Conservation (phyloP, 2,329 filamentous ascomycete genomes). For the Aspergillus sp. region DNA sequence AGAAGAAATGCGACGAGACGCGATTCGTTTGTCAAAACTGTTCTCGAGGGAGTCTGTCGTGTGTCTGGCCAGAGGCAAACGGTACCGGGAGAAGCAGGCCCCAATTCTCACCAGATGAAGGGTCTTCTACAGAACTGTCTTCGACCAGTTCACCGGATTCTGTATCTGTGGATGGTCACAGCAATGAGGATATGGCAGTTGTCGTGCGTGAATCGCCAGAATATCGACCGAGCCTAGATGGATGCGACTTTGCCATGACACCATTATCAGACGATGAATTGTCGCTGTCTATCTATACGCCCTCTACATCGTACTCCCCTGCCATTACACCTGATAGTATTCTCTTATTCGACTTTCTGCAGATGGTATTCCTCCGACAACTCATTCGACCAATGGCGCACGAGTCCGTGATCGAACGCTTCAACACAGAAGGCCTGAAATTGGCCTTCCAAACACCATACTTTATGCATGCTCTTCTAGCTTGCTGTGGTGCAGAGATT, state of each 20-base stretch:
- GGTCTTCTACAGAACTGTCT: neutral
- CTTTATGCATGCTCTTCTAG: constrained; percentile 19
- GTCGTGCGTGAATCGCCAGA: too few species aligned
- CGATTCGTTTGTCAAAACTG: constrained; percentile 14
- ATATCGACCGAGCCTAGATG: neutral
- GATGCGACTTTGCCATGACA: too few species aligned
- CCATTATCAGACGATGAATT: too few species aligned
- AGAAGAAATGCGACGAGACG: constrained; percentile 24
- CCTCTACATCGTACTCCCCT: neutral
- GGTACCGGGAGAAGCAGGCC: neutral
- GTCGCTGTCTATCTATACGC: neutral
- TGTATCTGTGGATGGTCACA: neutral
- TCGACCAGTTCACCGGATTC: neutral
- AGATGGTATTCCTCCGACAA: constrained; percentile 15
- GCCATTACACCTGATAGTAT: constrained; percentile 5
- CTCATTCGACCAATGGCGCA: constrained; percentile 14
- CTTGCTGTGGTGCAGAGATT: constrained; percentile 18
- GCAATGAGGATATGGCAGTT: neutral
- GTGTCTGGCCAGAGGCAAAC: constrained; percentile 10
- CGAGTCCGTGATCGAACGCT: constrained; percentile 4
- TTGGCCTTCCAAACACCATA: constrained; percentile 11
- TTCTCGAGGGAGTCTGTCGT: constrained; percentile 6
- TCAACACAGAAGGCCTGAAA: constrained; percentile 8
- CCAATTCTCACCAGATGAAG: neutral
- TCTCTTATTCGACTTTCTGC: constrained; percentile 18